A percentile compares a stretch with the other conserved stretches of the same genome.
Conservation (phyloP, 2,329 filamentous ascomycete species). For the Dothistroma pini region DNA sequence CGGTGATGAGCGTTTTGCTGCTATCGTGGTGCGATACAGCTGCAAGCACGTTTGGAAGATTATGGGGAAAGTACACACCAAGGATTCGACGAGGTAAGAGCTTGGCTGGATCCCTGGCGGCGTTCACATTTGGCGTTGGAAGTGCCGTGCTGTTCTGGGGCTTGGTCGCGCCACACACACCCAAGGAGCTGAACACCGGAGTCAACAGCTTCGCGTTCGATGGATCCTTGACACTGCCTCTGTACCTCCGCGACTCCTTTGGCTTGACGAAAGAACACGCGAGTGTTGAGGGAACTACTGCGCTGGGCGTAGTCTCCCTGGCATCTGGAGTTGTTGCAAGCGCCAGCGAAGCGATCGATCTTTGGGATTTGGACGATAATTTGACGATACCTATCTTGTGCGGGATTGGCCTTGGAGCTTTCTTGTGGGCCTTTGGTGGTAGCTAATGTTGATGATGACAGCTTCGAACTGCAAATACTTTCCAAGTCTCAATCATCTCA, state of each 20-base stretch:
- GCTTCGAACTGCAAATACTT: neutral
- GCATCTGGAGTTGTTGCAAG: slow-evolving; percentile 87
- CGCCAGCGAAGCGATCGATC: slow-evolving; percentile 81
- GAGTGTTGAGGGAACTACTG: slow-evolving; percentile 65
- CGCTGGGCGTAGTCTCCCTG: slow-evolving; percentile 75
- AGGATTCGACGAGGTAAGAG: slow-evolving; percentile 84
- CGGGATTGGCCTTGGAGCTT: slow-evolving; percentile 83
- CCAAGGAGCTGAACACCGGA: slow-evolving; percentile 36
- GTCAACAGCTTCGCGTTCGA: slow-evolving; percentile 73
- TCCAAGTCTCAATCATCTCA: neutral
- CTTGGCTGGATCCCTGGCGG: slow-evolving; percentile 80
- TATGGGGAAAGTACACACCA: slow-evolving; percentile 86
- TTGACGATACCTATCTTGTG: slow-evolving; percentile 92
- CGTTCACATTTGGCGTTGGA: slow-evolving; percentile 74
- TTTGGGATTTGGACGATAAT: slow-evolving; percentile 97
- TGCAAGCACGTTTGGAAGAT: slow-evolving; percentile 85
- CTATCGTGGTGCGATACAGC: slow-evolving; percentile 98
- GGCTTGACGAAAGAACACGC: slow-evolving; percentile 58
- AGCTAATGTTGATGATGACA: slow-evolving; percentile 8
- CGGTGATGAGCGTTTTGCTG: slow-evolving; percentile 81
- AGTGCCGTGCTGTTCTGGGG: slow-evolving; percentile 89
- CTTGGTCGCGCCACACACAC: slow-evolving; percentile 62
- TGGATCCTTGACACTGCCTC: slow-evolving; percentile 68
- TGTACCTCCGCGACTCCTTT: slow-evolving; percentile 54
- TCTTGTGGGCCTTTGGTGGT: slow-evolving; percentile 73